Evolutionary conservation across 495 filamentous ascomycete species (phyloP), one percentile per base, ranked within the genome.

Genomic region (Aspergillus sclerotiicarbonarius): DNA sequence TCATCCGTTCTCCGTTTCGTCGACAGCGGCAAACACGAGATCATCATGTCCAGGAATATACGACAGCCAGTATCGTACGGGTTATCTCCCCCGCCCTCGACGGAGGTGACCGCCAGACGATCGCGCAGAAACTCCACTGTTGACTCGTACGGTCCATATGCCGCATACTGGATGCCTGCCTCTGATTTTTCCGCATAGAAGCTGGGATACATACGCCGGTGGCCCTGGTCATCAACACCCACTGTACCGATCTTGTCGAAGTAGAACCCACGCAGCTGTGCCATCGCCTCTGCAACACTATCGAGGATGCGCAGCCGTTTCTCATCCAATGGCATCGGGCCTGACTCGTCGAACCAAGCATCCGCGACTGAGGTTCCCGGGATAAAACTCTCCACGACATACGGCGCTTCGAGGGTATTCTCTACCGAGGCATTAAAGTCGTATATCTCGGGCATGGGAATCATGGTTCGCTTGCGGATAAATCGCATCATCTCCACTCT

Each of bases 231-330:
- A 9, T 58, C 45, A 48, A 67, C 72, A 3, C 45, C 19, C n/a
- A 59, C n/a, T 10, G 29, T 7, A 0, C 69, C 69, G 3, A 59
- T 58, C 8, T 46, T 35, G 5, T 47, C 32, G 33, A 64, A 69
- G 7, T 58, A 15, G 21, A 69, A 67, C 8, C 53, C 44, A 19
- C 32, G 39, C 0, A 76, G 64, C 57, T 71, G 64, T 2, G 58
- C 56, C 68, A 76, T 70, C n/a, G 65, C 65, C 5, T 31, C 29
- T 1, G 72, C 70, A 16, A 74, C 48, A 0, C 33, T 53, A 29
- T 60, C 35, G 20, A 72, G 52, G 16, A 60, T 49, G 15, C 61
- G 62, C 13, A 45, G 47, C 16, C 69, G 67, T 49, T 21, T 53
- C 18, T 53, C 32, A 8, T 29, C 51, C 29, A 41, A 15, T 12